Evolutionary conservation across 2,329 filamentous ascomycete species (phyloP).

Genomic region (Balansia obtecta): DNA sequence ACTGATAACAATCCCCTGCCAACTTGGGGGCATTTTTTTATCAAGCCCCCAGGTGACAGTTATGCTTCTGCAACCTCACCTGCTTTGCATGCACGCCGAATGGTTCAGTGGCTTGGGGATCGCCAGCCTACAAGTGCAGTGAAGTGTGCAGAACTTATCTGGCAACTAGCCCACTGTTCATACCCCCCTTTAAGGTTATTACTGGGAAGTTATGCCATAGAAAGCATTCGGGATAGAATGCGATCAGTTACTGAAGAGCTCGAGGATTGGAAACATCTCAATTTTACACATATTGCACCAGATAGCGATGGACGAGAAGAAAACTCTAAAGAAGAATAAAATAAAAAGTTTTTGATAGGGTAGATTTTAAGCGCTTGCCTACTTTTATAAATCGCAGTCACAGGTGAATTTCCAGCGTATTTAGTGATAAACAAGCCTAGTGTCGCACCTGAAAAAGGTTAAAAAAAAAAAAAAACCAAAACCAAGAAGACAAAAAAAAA

Average conservation of each 20-base stretch:
- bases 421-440: background rate
- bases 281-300: constrained; percentile 38
- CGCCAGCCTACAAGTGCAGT: constrained; percentile 85
- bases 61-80: constrained; percentile 71
- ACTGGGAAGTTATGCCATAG: constrained; percentile 88
- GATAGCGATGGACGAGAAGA: background rate
- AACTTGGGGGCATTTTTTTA: constrained; percentile 83
- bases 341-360: background rate
- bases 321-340: background rate
- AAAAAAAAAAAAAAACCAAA: constrained; percentile 2
- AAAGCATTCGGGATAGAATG: constrained; percentile 84
- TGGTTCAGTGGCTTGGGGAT: constrained; percentile 90
- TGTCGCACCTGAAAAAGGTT: no score
- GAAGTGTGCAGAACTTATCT: constrained; percentile 85
- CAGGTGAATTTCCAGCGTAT: no score
- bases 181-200: constrained; percentile 79
- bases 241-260: constrained; percentile 89
- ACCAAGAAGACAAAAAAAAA: no score
- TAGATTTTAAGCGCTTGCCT: background rate
- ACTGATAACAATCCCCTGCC: constrained; percentile 46
- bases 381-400: background rate
- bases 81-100: constrained; percentile 75
- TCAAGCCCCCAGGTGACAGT: constrained; percentile 72
- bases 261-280: constrained; percentile 83
- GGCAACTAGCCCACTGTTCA: constrained; percentile 90